Base-by-base conservation (phyloP, 2,329 filamentous ascomycete species). In the Bipolaris sorokiniana region DNA sequence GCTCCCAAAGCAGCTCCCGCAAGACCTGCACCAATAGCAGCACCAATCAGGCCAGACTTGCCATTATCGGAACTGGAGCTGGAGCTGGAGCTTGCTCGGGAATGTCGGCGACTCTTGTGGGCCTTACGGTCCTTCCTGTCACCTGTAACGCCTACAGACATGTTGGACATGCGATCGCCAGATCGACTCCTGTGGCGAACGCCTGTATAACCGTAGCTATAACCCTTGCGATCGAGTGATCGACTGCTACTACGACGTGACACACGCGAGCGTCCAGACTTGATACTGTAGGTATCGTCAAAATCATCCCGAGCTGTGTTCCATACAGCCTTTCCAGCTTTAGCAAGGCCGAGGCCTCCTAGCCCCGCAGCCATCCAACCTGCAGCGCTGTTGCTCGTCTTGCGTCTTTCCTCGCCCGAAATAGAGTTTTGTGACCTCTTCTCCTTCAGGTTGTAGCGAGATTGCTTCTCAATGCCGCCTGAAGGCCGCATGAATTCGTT, bases 271-370 rank as follows among this genome's bases (percentile, higher is more conserved):
- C 76, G 80, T 16, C 85, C 84, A 52, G 83, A 83, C 54, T 82
- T 83, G 63, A 86, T 78, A 63, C 82, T 86, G 61, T 87, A 85
- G 0, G 83, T 84, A 64, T 87, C 85, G 61, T 86, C 82, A 59
- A 86, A 86, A 49, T 86, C 82, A 56, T 84, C 77, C 36, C 70
- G 76, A 15, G 78, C 76, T 28, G 77, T 78, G 44, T 77, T 80
- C 63, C 82, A 84, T 11, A 88, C 65, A 2, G 82, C 81, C 65
- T 84, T 83, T 2, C 82, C 82, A 46, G 82, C 77, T 54, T 80
- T 80, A 2, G 78, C 81, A 40, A 82, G 74, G 47, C 82, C 83
- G 53, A 83, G 82, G 4, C 81, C 84, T 51, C 82, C 83, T 13
- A 87, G 71, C 16, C 84, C 82, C 31, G 81, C 81, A 15, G 81